Evolutionary conservation across 2,329 filamentous ascomycete genomes (phyloP), one percentile per base, ranked within the genome.

Genomic region (Penicillium janthinellum): DNA sequence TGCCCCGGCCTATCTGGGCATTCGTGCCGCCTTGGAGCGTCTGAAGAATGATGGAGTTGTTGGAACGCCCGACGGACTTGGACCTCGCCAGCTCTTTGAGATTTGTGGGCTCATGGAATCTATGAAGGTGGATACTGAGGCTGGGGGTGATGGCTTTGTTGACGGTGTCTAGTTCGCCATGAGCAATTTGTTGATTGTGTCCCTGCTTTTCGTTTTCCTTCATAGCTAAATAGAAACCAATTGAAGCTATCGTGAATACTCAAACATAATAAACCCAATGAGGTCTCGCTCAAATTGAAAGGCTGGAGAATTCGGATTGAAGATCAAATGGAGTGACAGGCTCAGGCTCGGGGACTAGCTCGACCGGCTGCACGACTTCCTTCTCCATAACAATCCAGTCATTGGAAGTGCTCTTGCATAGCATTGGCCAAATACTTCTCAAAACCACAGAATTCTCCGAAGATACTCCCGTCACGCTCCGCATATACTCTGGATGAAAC

Each of bases 91-190:
- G 20, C 56, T 78, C 11, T 79, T 79, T 42, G 74, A 78, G 50
- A 69, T 79, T 1, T 78, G 76, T 59, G 77, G 77, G 1, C 58
- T 79, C 56, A 68, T 74, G 58, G 76, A 79, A 17, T 73, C 74
- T 10, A 71, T 79, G 62, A 68, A 71, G 34, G 61, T 79, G 50
- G 77, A 79, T 63, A 71, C 68, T 5, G 65, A 71, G 41, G 74
- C 77, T 3, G 77, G 77, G 14, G 74, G 74, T 1, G 61, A 68
- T 49, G 69, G 70, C 2, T 75, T 75, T 59, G 56, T 49, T 3
- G 63, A 72, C 17, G 69, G 71, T 31, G 70, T 71, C 25, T 71
- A 57, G 62, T 58, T 47, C n/a, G 25, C 31, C 4, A 14, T n/a
- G 4, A 11, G 28, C 7, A 4, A n/a, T 15, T 15, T 12, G n/a